Evolutionary conservation across 2,329 filamentous ascomycete species (phyloP), one percentile per base, ranked within the genome.

Genomic region (Leptographium lundbergii): DNA sequence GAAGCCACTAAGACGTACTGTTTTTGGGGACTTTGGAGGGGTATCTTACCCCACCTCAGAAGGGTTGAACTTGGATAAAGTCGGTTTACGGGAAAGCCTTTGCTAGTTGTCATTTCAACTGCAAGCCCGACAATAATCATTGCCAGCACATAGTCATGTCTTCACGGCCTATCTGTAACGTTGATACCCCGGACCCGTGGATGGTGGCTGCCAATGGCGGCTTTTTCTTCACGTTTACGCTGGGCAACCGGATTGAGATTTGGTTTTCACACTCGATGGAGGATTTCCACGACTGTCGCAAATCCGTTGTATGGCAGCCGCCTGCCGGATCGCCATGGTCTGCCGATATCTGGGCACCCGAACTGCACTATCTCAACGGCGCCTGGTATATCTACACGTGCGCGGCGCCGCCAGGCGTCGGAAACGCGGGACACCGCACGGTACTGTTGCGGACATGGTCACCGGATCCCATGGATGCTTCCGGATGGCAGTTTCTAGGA

Each of bases 311-410:
- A 24, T 67, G 70, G 70, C 70, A 71, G 24, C 74, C 77, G 34
- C 67, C 73, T 0, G 72, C 72, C 14, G 67, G 73, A 60, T 71
- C 70, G 11, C 67, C 69, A 22, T 75, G 74, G 70, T 73, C 71
- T 9, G 73, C 69, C 48, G 73, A 72, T 62, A 69, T 82, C 36
- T 82, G 79, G 79, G 79, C 79, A 0, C 79, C 79, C 0, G 79
- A 82, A 68, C 70, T 82, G 0, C 79, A 82, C 65, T 67, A 67
- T 54, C 69, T 81, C 29, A 67, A 74, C 45, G 75, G 74, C 0
- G 72, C 72, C 25, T 82, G 79, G 79, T 82, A 80, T 66, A 71
- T 81, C 61, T 81, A 81, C 66, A 61, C 60, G 32, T 59, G 60
- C 19, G 60, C 57, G 11, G 57, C 54, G 29, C 57, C 57, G 10